Base-by-base conservation (phyloP, 2,329 filamentous ascomycete species). In the Arthrobotrys conoides region DNA sequence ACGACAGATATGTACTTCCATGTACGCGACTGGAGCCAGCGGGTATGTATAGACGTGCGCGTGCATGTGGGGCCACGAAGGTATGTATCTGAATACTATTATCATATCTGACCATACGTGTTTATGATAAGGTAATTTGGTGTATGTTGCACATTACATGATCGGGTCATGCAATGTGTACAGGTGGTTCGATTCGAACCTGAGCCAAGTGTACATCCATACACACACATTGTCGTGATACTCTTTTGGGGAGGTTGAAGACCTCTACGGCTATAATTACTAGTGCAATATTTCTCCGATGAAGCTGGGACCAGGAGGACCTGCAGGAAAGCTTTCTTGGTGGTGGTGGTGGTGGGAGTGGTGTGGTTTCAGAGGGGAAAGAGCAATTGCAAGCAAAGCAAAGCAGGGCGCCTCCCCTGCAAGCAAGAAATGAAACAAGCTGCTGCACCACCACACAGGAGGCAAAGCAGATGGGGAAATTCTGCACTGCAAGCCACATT, bases 401-500 rank as follows among this genome's bases (percentile, higher is more conserved):
- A 69, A 49, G 48, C 8, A 57, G 33, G 44, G 61, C 61, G 44
- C 22, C 38, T n/a, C 24, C 61, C 41, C 61, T 65, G 41, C 61
- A 65, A 61, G 57, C 33, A 61, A 36, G 20, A 44, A 61, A 61
- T 61, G 57, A 61, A 61, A 61, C 61, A 38, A 41, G 65, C 48
- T 68, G 63, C 71, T 68, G 63, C 71, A 75, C 71, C 61, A 65
- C 61, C 64, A 69, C 71, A 68, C 51, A 75, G 33, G 65, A 69
- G 64, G 65, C 65, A 76, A 64, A 70, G 53, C 67, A 64, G 14
- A 59, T 61, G 36, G 36, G 36, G 36, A 49, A 41, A 63, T 65
- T 51, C 51, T 57, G 66, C 59, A 33, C 51, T 71, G 67, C 73
- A 77, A 77, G 73, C 73, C 73, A 77, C 73, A 59, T 57, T 48